Base-by-base conservation (phyloP, 495 filamentous ascomycete genomes). In the Xylaria palmicola region DNA sequence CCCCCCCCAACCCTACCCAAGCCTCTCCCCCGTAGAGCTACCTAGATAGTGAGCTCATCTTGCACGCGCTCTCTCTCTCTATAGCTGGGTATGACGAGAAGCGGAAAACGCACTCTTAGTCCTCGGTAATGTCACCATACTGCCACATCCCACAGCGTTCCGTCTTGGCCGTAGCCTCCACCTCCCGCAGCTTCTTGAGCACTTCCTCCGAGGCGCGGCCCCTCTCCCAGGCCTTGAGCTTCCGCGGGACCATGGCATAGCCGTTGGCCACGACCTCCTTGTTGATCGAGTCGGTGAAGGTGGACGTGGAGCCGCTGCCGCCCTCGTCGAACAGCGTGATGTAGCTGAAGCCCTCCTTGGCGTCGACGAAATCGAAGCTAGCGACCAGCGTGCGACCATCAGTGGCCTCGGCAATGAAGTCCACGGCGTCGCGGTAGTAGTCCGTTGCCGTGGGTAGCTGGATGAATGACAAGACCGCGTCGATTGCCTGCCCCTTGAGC, bases 91-190 rank as follows among this genome's bases (percentile, higher is more conserved):
- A 15, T 37, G 30, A 53, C 15, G 39, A 32, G 8, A 15, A 37
- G 24, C 22, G 44, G 17, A 10, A 44, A 5, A 20, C 19, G 17
- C 17, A 44, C 6, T 10, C 44, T 61, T 86, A 91, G 74, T 96
- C 92, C 77, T 93, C 91, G 15, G 88, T 92, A 72, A 95, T 78
- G 75, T 98, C 95, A 59, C 95, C 95, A 77, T 98, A 98, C 80
- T 98, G 93, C 92, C 92, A 98, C 81, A 97, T 93, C 7, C 95
- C 95, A 55, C 85, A 80, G 58, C 90, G 84, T 62, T 85, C 85
- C 8, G 80, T 73, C 81, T 91, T 94, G 3, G 95, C 94, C 74
- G 86, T 80, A 15, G 81, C 76, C 77, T 96, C 86, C 58, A 84
- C 83, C 67, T 82, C 80, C 61, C 78, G 85, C 58, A 97, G 79